Evolutionary conservation across 1,284 basidiomycete species (phyloP).

Genomic region (Apiotrichum siamense): DNA sequence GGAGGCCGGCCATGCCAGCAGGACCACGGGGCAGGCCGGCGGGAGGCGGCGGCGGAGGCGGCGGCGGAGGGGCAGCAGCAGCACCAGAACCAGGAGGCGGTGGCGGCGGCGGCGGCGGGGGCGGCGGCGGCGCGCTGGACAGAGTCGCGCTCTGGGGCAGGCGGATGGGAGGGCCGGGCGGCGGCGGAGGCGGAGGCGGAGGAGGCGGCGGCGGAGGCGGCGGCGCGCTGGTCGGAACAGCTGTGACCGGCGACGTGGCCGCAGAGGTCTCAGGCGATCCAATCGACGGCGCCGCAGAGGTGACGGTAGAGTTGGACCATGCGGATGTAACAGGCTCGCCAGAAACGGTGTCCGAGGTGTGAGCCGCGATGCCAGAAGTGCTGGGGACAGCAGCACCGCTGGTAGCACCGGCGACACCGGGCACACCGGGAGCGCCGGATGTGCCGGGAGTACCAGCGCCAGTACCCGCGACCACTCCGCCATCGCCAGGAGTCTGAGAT

Average conservation of each 20-base stretch:
- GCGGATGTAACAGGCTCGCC: background rate
- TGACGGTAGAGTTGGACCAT: background rate
- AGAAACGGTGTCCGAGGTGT: background rate
- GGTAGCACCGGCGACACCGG: background rate
- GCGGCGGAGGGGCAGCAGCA: constrained; percentile 19
- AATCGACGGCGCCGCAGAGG: background rate
- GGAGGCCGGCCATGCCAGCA: constrained; percentile 36
- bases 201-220: constrained; percentile 13
- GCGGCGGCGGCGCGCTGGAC: constrained; percentile 9
- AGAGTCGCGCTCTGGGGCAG: constrained; percentile 29
- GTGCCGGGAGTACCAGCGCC: background rate
- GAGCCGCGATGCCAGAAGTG: background rate
- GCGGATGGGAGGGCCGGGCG: constrained; percentile 21
- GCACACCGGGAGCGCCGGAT: no score
- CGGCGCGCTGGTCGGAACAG: background rate
- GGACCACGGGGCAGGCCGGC: constrained; percentile 5
- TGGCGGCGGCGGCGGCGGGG: constrained; percentile 29
- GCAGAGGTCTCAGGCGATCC: background rate
- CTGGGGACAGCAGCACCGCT: background rate
- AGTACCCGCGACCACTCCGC: background rate
- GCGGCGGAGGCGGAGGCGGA: constrained; percentile 19
- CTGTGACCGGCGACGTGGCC: background rate
- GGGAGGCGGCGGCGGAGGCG: constrained; percentile 47
- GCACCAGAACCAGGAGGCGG: constrained; percentile 8
- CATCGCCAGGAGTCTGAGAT: background rate